Base-by-base conservation (phyloP, 2,329 filamentous ascomycete genomes). In the Colletotrichum lindemuthianum region DNA sequence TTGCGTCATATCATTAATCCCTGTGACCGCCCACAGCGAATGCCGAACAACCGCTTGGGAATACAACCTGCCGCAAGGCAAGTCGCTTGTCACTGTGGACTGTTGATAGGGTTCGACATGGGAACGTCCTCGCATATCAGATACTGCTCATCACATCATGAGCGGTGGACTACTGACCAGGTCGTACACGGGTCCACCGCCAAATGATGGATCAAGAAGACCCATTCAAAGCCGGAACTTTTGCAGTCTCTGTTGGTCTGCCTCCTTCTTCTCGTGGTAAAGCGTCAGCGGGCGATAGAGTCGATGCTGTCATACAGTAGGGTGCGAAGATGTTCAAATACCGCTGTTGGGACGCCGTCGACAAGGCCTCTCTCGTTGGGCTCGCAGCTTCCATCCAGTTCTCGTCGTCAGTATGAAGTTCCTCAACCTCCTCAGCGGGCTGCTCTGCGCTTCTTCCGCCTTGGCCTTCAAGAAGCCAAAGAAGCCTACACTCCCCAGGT, bases 361-460 rank as follows among this genome's bases (percentile, higher is more conserved):
- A 40, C 12, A 8, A 12, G 12, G 15, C 7, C 12, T 11, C 6
- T 11, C 4, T 39, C 15, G 10, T 10, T 6, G 1, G 13, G 15
- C 3, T 48, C 5, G 34, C 8, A 33, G 34, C 16, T 16, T 48
- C 41, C 16, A 33, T 47, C 53, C 41, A 56, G 53, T 24, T 37
- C 15, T 37, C 10, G 13, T 8, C n/a, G 24, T 24, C 43, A 56
- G 39, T n/a, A 56, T 56, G 53, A 56, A 33, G 43, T 34, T 56
- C 34, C 34, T 48, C 15, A 56, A 33, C 43, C 43, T 56, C 36
- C 11, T 56, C 34, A 40, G 13, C 34, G 53, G 53, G 33, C 43
- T 56, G 53, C 53, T 56, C 32, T 56, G 53, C 43, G 43, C 43
- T n/a, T 48, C 53, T 4, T 40, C 53, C 39, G 53, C 43, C 9